Conservation (phyloP, 164 flowering plant genomes). For the grape (Vitis vinifera) region DNA sequence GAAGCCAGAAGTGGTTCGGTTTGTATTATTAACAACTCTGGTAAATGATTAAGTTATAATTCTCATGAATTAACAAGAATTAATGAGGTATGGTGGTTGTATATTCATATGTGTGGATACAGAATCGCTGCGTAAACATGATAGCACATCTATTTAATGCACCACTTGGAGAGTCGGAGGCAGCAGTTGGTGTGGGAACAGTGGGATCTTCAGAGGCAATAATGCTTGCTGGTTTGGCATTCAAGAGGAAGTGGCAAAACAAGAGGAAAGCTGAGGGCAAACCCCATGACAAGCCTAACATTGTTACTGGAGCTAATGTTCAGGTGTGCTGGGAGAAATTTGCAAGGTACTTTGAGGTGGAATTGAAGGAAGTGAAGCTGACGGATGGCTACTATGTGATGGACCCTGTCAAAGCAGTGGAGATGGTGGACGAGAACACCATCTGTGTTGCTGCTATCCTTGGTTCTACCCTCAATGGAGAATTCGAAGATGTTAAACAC, state of each 20-base stretch:
- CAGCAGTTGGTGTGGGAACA: conserved; percentile 39
- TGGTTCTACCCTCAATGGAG: conserved; percentile 41
- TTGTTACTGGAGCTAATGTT: conserved; percentile 39
- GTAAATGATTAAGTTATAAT: background rate
- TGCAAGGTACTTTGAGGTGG: conserved; percentile 40
- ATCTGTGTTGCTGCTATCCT: conserved; percentile 41
- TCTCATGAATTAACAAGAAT: background rate
- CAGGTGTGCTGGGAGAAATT: conserved; percentile 41
- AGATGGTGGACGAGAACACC: conserved; percentile 45
- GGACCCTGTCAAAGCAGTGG: conserved; percentile 39
- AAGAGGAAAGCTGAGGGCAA: conserved; percentile 29
- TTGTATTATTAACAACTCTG: no score
- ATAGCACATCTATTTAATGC: conserved; percentile 39
- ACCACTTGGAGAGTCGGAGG: conserved; percentile 33
- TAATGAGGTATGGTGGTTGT: background rate
- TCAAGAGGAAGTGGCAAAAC: conserved; percentile 43
- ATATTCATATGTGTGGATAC: background rate
- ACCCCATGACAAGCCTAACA: conserved; percentile 37
- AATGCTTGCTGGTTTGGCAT: conserved; percentile 40
- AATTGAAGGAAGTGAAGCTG: conserved; percentile 35
- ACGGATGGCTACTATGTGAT: conserved; percentile 36
- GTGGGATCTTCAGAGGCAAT: conserved; percentile 45
- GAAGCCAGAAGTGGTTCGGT: no score
- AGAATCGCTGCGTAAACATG: conserved; percentile 48
- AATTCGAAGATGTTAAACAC: conserved; percentile 39